These are phyloP conservation scores for Pseudocercospora eumusae DNA, from an alignment of 2,329 filamentous ascomycete genomes.

Conservation along the genomic window DNA sequence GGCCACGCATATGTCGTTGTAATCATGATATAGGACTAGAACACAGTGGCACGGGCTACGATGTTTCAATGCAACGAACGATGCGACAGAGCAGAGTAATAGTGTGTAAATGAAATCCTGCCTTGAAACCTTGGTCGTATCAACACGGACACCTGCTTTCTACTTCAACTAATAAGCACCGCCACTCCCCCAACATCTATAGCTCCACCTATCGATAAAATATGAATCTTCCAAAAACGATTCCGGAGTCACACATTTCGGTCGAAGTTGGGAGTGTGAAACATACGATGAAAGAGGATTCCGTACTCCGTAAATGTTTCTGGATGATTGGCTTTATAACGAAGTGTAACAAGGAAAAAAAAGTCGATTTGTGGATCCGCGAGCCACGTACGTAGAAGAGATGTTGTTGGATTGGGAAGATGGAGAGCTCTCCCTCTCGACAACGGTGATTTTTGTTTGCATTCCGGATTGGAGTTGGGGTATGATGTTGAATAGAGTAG, in stretches of 20 bases:
- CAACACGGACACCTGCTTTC: not conserved
- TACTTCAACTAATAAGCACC: not conserved
- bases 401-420: not conserved
- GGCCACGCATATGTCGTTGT: not conserved
- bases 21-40: too few relatives aligned
- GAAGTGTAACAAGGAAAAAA: not conserved
- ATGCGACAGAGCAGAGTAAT: not conserved
- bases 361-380: slow-evolving; percentile 2
- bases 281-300: not conserved
- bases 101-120: not conserved
- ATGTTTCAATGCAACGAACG: not conserved
- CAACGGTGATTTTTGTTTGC: not conserved
- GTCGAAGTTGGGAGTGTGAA: slow-evolving; percentile 8
- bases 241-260: not conserved
- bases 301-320: too few relatives aligned
- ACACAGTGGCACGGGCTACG: too few relatives aligned
- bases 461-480: not conserved
- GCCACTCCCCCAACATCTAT: too few relatives aligned
- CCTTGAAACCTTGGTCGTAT: not conserved
- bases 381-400: too few relatives aligned
- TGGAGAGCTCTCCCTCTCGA: not conserved
- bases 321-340: too few relatives aligned
- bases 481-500: not conserved
- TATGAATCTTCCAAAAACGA: too few relatives aligned
- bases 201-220: too few relatives aligned